Base-by-base conservation (phyloP, 108 stramenopile genomes). In the Pseudonitzschia pungens region DNA sequence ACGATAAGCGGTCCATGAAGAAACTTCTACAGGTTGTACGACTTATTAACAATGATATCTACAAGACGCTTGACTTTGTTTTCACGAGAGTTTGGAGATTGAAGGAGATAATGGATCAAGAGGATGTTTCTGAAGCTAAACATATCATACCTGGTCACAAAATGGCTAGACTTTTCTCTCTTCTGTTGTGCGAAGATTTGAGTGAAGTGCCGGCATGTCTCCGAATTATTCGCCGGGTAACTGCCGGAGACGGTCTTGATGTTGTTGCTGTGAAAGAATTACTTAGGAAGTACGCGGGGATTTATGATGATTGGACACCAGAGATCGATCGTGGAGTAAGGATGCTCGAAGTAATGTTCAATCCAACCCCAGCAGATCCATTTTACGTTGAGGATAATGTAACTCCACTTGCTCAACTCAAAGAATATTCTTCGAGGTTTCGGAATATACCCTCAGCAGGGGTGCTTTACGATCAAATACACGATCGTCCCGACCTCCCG, bases 211-310 rank as follows among this genome's bases (percentile, higher is more conserved):
- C 89, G 54, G 73, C 73, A 22, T 76, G 91, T 22, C 82, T 91
- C 43, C 90, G 87, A 20, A 81, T 95, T 7, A 81, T 95, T 72
- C 78, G 76, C 45, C 80, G 87, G 24, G 87, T 92, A 26, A 87
- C 88, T 36, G 87, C 87, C 36, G 94, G 92, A 28, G 83, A 95
- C 60, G 94, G 94, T 42, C 80, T 95, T 26, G 92, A 95, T 76
- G 84, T 89, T 66, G 85, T 93, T 31, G 83, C 78, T 55, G 82
- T 87, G 33, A 95, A 95, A 75, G 91, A 95, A 36, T 73, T 95
- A 16, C 66, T 93, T 26, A 78, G 89, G 18, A 77, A 88, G 69
- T 73, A 93, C 70, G 72, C 89, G 10, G 78, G 79, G 15, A 67
- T 69, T 29, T 96, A 92, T 63, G 92, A 96, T 67, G 83, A 93